Conservation (phyloP, 257 asterid genomes). For the Buddleja alternifolia region DNA sequence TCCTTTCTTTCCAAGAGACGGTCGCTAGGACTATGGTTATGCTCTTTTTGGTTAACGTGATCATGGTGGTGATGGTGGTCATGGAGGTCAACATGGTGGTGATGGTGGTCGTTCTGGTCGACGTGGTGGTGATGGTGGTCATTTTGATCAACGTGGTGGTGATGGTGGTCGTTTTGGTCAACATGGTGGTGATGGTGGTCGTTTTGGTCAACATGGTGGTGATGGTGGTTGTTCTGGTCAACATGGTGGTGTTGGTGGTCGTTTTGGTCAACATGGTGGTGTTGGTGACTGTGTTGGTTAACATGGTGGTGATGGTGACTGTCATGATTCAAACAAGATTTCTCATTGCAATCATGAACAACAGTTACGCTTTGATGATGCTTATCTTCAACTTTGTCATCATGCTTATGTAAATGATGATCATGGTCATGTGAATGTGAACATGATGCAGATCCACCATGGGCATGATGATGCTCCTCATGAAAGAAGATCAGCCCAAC, state of each 20-base stretch:
- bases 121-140: slow-evolving; percentile 33
- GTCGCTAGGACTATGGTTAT: slow-evolving; percentile 34
- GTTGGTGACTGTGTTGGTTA: slow-evolving; percentile 26
- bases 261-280: slow-evolving; percentile 29
- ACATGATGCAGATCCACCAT: slow-evolving; percentile 87
- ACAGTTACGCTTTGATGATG: slow-evolving; percentile 33
- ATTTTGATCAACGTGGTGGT: slow-evolving; percentile 30
- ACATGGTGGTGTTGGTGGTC: slow-evolving; percentile 14
- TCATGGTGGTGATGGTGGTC: slow-evolving; percentile 27
- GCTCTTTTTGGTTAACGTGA: slow-evolving; percentile 27
- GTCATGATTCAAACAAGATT: slow-evolving; percentile 33
- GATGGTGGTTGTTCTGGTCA: slow-evolving; percentile 28
- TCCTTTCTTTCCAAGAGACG: slow-evolving; percentile 33
- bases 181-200: slow-evolving; percentile 21
- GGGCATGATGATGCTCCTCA: slow-evolving; percentile 99
- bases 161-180: slow-evolving; percentile 10
- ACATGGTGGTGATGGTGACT: slow-evolving; percentile 21
- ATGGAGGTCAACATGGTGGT: slow-evolving; percentile 25
- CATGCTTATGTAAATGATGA: slow-evolving; percentile 41
- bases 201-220: slow-evolving; percentile 21
- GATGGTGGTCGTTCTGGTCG: slow-evolving; percentile 24
- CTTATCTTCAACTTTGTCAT: slow-evolving; percentile 27
- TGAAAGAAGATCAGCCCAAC: slow-evolving; percentile 92
- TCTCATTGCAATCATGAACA: slow-evolving; percentile 36
- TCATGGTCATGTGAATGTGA: slow-evolving; percentile 58